Evolutionary conservation across 768 basidiomycete genomes (phyloP).

Genomic region (Pulveroboletus frians): DNA sequence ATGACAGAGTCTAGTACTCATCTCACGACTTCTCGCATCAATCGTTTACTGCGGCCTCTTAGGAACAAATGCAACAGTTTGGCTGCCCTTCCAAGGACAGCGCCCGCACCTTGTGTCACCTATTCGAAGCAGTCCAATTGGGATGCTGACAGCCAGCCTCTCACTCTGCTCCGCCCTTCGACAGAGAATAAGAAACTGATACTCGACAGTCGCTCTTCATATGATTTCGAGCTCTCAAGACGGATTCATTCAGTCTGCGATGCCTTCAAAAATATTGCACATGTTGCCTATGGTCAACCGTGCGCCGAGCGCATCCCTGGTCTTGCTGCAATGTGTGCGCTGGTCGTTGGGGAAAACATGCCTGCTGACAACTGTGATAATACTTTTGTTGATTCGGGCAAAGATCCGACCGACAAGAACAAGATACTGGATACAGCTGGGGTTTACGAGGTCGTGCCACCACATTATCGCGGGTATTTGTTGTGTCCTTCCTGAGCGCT

Average conservation of each 20-base stretch:
- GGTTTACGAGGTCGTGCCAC: slow-evolving; percentile 50
- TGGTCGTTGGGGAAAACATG: slow-evolving; percentile 44
- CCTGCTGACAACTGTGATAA: slow-evolving; percentile 21
- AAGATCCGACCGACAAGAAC: slow-evolving; percentile 22
- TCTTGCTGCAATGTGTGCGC: slow-evolving; percentile 44
- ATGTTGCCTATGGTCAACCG: slow-evolving; percentile 30
- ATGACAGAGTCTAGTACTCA: slow-evolving; percentile 19
- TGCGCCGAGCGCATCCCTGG: slow-evolving; percentile 26
- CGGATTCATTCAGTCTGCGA: slow-evolving; percentile 51
- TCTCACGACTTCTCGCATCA: slow-evolving; percentile 38
- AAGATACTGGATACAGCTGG: slow-evolving; percentile 29
- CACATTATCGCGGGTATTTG: slow-evolving; percentile 46
- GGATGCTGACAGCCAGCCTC: slow-evolving; percentile 23
- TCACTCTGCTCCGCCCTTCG: slow-evolving; percentile 37
- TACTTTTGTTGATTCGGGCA: slow-evolving; percentile 15
- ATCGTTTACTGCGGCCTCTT: slow-evolving; percentile 44
- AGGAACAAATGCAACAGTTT: slow-evolving; percentile 42
- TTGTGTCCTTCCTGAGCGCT: slow-evolving; percentile 6
- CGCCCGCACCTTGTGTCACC: slow-evolving; percentile 11
- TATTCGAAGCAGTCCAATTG: slow-evolving; percentile 17
- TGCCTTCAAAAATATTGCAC: slow-evolving; percentile 47
- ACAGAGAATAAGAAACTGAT: slow-evolving; percentile 32
- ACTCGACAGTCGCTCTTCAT: slow-evolving; percentile 31
- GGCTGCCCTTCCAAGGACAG: slow-evolving; percentile 22
- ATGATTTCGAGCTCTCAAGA: slow-evolving; percentile 40